Evolutionary conservation across 805 yeast genomes (phyloP), one percentile per base, ranked within the genome.

Genomic region (Candida cerambycidarum): DNA sequence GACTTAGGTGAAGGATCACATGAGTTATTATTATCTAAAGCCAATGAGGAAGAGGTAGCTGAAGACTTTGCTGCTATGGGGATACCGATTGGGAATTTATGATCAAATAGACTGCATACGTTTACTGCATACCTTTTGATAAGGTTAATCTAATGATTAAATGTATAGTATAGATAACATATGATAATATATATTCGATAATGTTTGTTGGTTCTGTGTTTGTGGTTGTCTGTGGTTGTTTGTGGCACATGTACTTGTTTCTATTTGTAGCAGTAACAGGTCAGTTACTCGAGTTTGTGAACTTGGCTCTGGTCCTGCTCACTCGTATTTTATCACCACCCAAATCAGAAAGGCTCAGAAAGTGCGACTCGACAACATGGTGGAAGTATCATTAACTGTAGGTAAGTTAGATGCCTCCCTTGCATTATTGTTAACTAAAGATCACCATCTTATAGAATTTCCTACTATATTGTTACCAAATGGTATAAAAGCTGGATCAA

Each of bases 381-480:
- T 89, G 24, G 93, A 89, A 65, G 97, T 90, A 9, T 84, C 95
- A 32, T 76, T 92, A 29, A 90, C 97, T 0, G 97, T 93, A 15
- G 99, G 98, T 38, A 90, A 90, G 67, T 74, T 92, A 34, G 99
- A 93, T 61, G 96, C 97, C 10, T 89, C 97, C 2, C 72, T 93
- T 61, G 98, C 98, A 23, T 73, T 93, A 36, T 73, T 93, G 34
- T 77, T 95, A 29, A 92, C 99, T 14, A 79, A 84, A 43, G 93
- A 92, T 61, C 98, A 92, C 62, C 96, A 90, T 59, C 74, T 92
- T 47, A 90, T 93, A 51, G 99, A 93, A 58, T 93, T 92, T 56
- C 99, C 99, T n/a, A 89, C 98, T 3, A 81, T 92, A 44, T 71
- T 93, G 42, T 70, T 93, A 35, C 99, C 99, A 7, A 85, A 83